Base-by-base conservation (phyloP, 805 yeast species). In the Lachancea thermotolerans region DNA sequence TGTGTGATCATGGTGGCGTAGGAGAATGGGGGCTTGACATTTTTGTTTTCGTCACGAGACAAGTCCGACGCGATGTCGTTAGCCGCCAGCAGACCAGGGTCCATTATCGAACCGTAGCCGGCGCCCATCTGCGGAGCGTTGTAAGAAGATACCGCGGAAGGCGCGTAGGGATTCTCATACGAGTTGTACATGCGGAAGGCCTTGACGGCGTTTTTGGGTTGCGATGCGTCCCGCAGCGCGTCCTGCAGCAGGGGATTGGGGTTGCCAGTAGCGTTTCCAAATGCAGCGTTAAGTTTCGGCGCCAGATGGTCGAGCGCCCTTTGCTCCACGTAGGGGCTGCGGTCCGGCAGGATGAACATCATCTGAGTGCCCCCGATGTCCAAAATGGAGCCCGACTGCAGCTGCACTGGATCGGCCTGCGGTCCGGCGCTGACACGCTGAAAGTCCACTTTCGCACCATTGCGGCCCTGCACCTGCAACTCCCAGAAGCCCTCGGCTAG, bases 1-100 rank as follows among this genome's bases (percentile, higher is more conserved):
- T 93, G 97, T 2, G 99, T 89, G 54, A 93, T 93, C 97, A 93
- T 90, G 1, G 97, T 91, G 0, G 99, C 98, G 62, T 93, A 93
- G 14, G 95, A 84, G 62, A 84, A 93, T 2, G 98, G 98, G 3
- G 99, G 99, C 66, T 93, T 93, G 54, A 90, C 81, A 61, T 91
- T 59, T 58, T 83, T 86, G 42, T 95, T 81, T 50, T 89, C 96
- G 62, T 91, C 98, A 49, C 75, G 75, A n/a, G 95, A 82, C 52
- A 90, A 72, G 64, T 85, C 93, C 56, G 66, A 57, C 5, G 64
- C 61, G 43, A 53, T 59, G 50, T 61, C 64, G 37, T 42, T 37
- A 18, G 35, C 35, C 11, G 41, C 21, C n/a, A 39, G 32, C 17
- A 43, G 46, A 16, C 49, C 45, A 9, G 52, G 46, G 31, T 49